These are phyloP conservation scores for Carallia pectinifolia DNA, from an alignment of 345 rosid species.

Conservation along the genomic window DNA sequence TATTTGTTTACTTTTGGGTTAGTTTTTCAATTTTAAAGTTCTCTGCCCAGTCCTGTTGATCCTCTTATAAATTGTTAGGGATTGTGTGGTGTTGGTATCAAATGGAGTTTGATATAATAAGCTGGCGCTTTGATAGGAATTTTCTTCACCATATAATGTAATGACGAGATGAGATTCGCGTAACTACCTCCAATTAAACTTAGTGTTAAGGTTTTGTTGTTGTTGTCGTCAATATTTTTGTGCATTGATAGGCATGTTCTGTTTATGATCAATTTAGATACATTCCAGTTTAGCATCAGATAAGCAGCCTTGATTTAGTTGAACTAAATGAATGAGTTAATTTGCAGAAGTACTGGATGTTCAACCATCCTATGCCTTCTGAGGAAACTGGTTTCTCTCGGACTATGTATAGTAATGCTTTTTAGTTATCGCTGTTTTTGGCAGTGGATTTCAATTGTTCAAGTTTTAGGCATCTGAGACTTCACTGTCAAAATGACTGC, in stretches of 20 bases:
- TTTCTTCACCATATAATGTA: too few relatives aligned
- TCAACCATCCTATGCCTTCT: not conserved
- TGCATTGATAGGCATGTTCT: not conserved
- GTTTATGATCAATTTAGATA: not conserved
- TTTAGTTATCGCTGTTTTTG: not conserved
- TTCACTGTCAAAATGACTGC: too few relatives aligned
- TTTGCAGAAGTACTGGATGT: too few relatives aligned
- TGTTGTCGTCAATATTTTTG: not conserved
- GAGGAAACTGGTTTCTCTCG: not conserved
- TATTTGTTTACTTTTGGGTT: not conserved
- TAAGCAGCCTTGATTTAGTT: not conserved
- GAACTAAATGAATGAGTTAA: not conserved
- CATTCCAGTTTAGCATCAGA: too few relatives aligned
- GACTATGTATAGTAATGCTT: not conserved
- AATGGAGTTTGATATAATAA: not conserved
- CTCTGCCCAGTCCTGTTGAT: too few relatives aligned
- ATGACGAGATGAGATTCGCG: too few relatives aligned
- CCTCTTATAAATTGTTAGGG: not conserved
- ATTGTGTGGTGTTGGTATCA: not conserved
- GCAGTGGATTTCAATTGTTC: too few relatives aligned
- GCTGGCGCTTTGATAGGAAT: too few relatives aligned
- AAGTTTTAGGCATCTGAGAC: too few relatives aligned
- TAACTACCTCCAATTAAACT: too few relatives aligned
- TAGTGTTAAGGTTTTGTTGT: too few relatives aligned
- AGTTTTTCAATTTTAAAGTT: too few relatives aligned